Conservation (phyloP, 2,329 filamentous ascomycete genomes). For the Tolypocladium guangdongense region DNA sequence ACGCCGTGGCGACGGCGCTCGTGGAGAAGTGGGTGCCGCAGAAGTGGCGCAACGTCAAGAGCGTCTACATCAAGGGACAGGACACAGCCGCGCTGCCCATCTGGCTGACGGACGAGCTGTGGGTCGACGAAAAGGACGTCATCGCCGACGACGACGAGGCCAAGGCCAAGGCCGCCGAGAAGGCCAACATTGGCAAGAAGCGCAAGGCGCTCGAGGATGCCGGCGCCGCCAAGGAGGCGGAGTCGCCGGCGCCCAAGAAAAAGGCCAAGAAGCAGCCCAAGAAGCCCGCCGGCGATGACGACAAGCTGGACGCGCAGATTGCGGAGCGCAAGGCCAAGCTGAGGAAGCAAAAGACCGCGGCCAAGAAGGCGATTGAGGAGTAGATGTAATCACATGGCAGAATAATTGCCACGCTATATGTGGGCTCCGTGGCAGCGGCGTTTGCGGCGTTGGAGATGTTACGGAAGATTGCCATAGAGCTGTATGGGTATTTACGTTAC, state of each 20-base stretch:
- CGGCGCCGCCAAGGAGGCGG: constrained; percentile 27
- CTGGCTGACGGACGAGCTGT: constrained; percentile 87
- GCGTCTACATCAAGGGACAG: constrained; percentile 82
- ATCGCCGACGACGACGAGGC: constrained; percentile 50
- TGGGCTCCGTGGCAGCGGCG: constrained; percentile 15
- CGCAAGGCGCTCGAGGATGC: constrained; percentile 36
- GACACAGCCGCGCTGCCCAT: constrained; percentile 85
- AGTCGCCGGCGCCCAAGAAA: constrained; percentile 30
- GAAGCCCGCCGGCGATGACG: constrained; percentile 35
- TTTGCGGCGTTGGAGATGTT: constrained; percentile 19
- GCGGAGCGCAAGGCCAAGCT: constrained; percentile 46
- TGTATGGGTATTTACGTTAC: background rate
- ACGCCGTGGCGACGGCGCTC: constrained; percentile 56
- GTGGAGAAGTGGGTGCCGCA: constrained; percentile 73
- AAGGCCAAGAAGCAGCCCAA: constrained; percentile 23
- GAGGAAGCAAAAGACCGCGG: constrained; percentile 48
- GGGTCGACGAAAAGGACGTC: constrained; percentile 66
- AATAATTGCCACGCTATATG: background rate
- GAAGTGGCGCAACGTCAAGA: constrained; percentile 77
- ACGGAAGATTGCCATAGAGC: constrained; percentile 1
- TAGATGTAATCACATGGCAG: constrained; percentile 8
- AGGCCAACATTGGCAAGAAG: constrained; percentile 56
- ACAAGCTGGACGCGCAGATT: constrained; percentile 46
- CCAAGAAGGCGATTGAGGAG: constrained; percentile 38
- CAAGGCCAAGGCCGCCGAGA: constrained; percentile 35